These are phyloP conservation scores for Fragosphaeria purpurea DNA, from an alignment of 2,329 filamentous ascomycete species.

Conservation along the genomic window DNA sequence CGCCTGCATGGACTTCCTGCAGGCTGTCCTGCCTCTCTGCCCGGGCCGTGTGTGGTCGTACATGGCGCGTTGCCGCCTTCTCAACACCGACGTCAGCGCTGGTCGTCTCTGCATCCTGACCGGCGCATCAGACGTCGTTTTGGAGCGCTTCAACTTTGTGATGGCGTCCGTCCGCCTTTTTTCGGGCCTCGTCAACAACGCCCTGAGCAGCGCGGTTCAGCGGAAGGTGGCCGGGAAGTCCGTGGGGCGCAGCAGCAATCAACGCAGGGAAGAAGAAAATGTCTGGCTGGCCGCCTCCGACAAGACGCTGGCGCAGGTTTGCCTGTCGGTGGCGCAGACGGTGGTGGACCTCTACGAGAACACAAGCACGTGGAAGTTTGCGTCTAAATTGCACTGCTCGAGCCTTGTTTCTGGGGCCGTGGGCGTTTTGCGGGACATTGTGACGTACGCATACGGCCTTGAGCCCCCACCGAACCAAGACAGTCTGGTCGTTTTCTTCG, in stretches of 20 bases:
- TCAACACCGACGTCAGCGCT: conserved; percentile 66
- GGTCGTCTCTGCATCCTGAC: conserved; percentile 70
- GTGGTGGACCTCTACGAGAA: conserved; percentile 80
- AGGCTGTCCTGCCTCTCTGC: conserved; percentile 60
- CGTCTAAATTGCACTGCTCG: conserved; percentile 54
- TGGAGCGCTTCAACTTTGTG: conserved; percentile 68
- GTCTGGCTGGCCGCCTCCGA: conserved; percentile 67
- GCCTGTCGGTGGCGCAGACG: conserved; percentile 63
- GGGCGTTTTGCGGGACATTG: conserved; percentile 58
- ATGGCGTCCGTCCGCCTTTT: conserved; percentile 65
- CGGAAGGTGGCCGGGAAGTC: conserved; percentile 46
- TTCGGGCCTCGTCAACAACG: conserved; percentile 63
- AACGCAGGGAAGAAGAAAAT: conserved; percentile 21
- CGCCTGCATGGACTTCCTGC: conserved; percentile 71
- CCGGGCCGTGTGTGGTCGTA: conserved; percentile 87
- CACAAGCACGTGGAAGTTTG: conserved; percentile 76
- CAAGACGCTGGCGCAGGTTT: conserved; percentile 61
- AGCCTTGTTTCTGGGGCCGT: conserved; percentile 60
- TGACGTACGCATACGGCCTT: conserved; percentile 65
- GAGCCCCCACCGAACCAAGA: conserved; percentile 29
- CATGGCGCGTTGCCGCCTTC: conserved; percentile 67
- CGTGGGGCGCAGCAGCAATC: conserved; percentile 34
- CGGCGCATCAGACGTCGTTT: conserved; percentile 70
- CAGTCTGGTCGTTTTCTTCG: conserved; percentile 45
- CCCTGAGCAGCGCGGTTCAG: conserved; percentile 57